Evolutionary conservation across 2,329 filamentous ascomycete genomes (phyloP).

Genomic region (Chaetomiaceae sp.): DNA sequence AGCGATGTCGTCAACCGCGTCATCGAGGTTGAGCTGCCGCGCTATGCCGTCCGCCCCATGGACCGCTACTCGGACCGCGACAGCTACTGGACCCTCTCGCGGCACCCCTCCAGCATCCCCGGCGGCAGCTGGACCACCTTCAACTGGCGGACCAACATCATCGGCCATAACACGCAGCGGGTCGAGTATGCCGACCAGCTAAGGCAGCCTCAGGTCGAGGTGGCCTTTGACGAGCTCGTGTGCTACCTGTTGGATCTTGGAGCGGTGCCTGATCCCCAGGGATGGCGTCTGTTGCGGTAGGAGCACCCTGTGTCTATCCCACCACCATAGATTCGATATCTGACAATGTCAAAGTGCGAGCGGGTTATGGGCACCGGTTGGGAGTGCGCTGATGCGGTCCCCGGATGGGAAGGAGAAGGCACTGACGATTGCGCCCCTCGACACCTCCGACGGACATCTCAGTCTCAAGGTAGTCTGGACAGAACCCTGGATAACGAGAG

Average conservation of each 20-base stretch:
- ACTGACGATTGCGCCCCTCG: constrained; percentile 49
- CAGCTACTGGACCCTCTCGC: constrained; percentile 55
- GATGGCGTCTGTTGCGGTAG: constrained; percentile 52
- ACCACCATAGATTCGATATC: too few species aligned
- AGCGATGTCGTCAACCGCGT: constrained; percentile 62
- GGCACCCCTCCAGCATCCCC: constrained; percentile 48
- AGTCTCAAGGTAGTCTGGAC: constrained; percentile 56
- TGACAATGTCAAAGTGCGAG: constrained; percentile 31
- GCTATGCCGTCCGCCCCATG: constrained; percentile 59
- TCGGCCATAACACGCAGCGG: constrained; percentile 58
- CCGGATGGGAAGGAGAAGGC: constrained; percentile 47
- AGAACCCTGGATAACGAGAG: constrained; percentile 49
- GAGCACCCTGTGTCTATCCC: too few species aligned
- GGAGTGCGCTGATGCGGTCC: constrained; percentile 52
- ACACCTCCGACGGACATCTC: constrained; percentile 58
- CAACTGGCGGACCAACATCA: constrained; percentile 60
- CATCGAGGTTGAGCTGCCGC: constrained; percentile 62
- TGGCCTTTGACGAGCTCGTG: constrained; percentile 55
- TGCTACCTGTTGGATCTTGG: constrained; percentile 61
- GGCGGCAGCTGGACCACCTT: constrained; percentile 63
- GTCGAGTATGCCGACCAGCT: constrained; percentile 58
- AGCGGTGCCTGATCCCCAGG: constrained; percentile 55
- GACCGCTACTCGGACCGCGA: constrained; percentile 49
- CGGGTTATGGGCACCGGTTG: constrained; percentile 57
- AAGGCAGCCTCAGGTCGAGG: constrained; percentile 49